A percentile compares a stretch with the other conserved stretches of the same genome.
Evolutionary conservation across 1,139 yeast species (phyloP).

Genomic region (Blastobotrys apis): DNA sequence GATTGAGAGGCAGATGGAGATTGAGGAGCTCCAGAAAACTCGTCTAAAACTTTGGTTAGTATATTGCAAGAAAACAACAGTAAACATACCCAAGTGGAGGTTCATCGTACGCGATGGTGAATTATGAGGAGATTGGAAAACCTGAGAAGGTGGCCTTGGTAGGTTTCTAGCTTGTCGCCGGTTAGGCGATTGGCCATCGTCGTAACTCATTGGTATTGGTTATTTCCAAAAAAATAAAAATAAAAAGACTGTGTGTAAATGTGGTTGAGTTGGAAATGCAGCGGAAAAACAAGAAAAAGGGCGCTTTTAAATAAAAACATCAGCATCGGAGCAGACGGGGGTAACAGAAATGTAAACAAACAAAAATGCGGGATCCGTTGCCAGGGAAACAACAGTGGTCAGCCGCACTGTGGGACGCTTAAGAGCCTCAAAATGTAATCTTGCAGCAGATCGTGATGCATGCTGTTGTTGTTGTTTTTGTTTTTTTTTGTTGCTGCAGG

Average conservation of each 20-base stretch:
- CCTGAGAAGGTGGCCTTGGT: slow-evolving; percentile 17
- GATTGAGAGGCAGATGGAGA: not conserved
- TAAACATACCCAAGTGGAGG: slow-evolving; percentile 12
- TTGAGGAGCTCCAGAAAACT: not conserved
- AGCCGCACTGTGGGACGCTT: too few species aligned
- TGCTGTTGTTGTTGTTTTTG: too few species aligned
- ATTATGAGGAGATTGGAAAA: slow-evolving; percentile 9
- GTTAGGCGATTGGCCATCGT: slow-evolving; percentile 10
- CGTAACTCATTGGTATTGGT: slow-evolving; percentile 2
- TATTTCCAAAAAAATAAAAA: not conserved
- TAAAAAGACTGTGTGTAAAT: not conserved
- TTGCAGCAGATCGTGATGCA: too few species aligned
- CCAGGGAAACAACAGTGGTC: too few species aligned
- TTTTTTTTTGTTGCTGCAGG: too few species aligned
- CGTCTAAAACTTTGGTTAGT: slow-evolving; percentile 4
- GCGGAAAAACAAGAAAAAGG: not conserved
- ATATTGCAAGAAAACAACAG: not conserved
- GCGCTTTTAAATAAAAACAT: too few species aligned
- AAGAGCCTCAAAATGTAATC: too few species aligned
- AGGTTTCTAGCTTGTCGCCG: slow-evolving; percentile 14
- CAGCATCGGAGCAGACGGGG: too few species aligned
- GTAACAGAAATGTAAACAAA: too few species aligned
- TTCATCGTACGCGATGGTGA: slow-evolving; percentile 11
- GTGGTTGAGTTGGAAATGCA: too few species aligned
- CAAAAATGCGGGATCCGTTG: too few species aligned